A percentile compares a stretch with the other conserved stretches of the same genome.
Evolutionary conservation across 2,329 filamentous ascomycete species (phyloP).

Genomic region (Aureobasidium sp.): DNA sequence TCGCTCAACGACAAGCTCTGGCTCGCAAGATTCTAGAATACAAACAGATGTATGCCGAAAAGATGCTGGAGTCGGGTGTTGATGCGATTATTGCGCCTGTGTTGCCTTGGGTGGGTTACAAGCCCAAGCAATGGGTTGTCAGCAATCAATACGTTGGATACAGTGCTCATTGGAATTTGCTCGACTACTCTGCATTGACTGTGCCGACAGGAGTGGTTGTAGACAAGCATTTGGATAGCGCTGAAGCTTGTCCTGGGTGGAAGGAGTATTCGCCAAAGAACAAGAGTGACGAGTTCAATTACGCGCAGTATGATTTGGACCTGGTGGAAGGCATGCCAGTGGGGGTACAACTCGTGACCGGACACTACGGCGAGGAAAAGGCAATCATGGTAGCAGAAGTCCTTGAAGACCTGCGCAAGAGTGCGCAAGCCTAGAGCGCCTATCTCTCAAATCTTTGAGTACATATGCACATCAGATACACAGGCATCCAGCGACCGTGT

Average conservation of each 20-base stretch:
- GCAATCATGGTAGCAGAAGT: slow-evolving; percentile 1
- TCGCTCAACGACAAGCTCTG: slow-evolving; percentile 39
- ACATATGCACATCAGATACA: background rate
- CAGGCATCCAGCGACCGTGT: background rate
- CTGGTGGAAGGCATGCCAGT: slow-evolving; percentile 8
- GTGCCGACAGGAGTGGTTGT: slow-evolving; percentile 12
- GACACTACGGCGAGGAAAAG: slow-evolving; percentile 4
- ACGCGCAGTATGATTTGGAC: background rate
- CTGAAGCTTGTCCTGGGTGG: background rate
- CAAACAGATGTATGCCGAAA: slow-evolving; percentile 2
- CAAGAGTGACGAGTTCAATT: slow-evolving; percentile 7
- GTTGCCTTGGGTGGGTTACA: slow-evolving; percentile 48
- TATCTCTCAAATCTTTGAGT: background rate
- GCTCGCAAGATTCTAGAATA: slow-evolving; percentile 19
- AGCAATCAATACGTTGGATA: slow-evolving; percentile 57
- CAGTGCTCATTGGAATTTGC: slow-evolving; percentile 37
- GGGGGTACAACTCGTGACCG: background rate
- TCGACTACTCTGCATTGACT: slow-evolving; percentile 46
- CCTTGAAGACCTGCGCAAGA: background rate
- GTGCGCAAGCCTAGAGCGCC: background rate
- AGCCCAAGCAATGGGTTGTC: slow-evolving; percentile 35
- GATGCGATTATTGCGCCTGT: slow-evolving; percentile 59
- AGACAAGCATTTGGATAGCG: background rate
- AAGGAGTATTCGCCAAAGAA: background rate
- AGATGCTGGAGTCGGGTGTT: slow-evolving; percentile 38